Base-by-base conservation (phyloP, 78 protist species). In the Anaeramoeba flamelloides region DNA sequence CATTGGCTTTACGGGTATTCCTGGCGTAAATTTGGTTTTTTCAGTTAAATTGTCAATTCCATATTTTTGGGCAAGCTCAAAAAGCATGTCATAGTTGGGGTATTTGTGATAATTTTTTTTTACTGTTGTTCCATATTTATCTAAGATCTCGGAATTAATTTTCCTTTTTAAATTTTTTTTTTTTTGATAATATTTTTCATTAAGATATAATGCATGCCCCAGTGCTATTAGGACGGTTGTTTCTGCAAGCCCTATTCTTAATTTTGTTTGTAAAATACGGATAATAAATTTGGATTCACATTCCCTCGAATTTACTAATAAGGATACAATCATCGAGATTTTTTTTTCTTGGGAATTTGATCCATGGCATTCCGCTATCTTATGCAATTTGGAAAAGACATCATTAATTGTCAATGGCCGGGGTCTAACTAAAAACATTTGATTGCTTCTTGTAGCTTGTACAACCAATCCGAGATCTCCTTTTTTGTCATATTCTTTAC, bases 1-100 rank as follows among this genome's bases (percentile, higher is more conserved):
- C 99, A 95, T 95, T 38, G 98, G 97, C 77, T 91, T 81, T 36
- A 94, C 91, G 0, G 99, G 99, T 1, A 93, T 53, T 39, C 81
- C 69, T 53, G 69, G 69, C 8, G 69, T 53, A 8, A 53, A 53
- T 26, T 26, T 53, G 17, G 34, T 26, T 53, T 53, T 53, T 53
- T 53, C 34, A 53, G 69, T 8, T 53, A 53, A 53, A 26, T 53
- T 17, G 8, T 53, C 69, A 26, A 53, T 26, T 53, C 69, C 69
- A 53, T 53, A 17, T 53, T 53, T 17, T 53, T 26, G 17, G 69
- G 34, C 8, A 26, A 53, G 17, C 8, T 8, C 34, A 53, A 53
- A 26, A 53, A 53, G 8, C 8, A 53, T 17, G 8, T 53, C 69
- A 8, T 26, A 53, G 8, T 8, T 26, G 17, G 69, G 69, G 17